Evolutionary conservation across 495 filamentous ascomycete species (phyloP).

Genomic region (Hyphodiscus hymeniophilus): DNA sequence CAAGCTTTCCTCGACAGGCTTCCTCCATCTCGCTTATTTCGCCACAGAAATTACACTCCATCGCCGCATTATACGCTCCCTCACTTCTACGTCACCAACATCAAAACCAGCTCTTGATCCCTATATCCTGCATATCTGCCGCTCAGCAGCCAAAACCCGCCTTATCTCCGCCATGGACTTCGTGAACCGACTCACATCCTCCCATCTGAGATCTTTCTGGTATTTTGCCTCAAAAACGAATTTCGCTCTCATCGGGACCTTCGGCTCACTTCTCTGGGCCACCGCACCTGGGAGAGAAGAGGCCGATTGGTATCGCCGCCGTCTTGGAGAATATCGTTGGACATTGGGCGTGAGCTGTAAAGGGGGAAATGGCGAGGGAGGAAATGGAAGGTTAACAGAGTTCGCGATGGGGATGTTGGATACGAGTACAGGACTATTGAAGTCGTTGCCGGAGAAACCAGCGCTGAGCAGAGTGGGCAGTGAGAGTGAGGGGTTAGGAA

Average conservation of each 20-base stretch:
- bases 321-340: slow-evolving; percentile 88
- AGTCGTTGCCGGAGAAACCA: slow-evolving; percentile 49
- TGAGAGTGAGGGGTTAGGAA: slow-evolving; percentile 16
- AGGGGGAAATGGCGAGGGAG: slow-evolving; percentile 34
- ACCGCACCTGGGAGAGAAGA: slow-evolving; percentile 82
- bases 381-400: slow-evolving; percentile 51
- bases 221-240: slow-evolving; percentile 75
- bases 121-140: slow-evolving; percentile 88
- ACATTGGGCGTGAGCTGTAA: slow-evolving; percentile 80
- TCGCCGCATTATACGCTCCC: slow-evolving; percentile 67
- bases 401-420: slow-evolving; percentile 71
- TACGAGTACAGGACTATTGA: slow-evolving; percentile 46
- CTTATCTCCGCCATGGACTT: slow-evolving; percentile 74
- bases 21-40: slow-evolving; percentile 76
- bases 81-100: slow-evolving; percentile 35
- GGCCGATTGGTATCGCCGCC: slow-evolving; percentile 85
- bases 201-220: slow-evolving; percentile 70
- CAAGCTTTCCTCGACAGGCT: slow-evolving; percentile 56
- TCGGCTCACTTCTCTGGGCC: slow-evolving; percentile 75
- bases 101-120: slow-evolving; percentile 38
- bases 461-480: slow-evolving; percentile 18
- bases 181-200: slow-evolving; percentile 62
- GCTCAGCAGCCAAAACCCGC: slow-evolving; percentile 76
- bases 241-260: slow-evolving; percentile 75
- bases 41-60: slow-evolving; percentile 82